These are phyloP conservation scores for Gigaspora rosea DNA, from an alignment of 192 early-diverging fungal species.

Conservation along the genomic window DNA sequence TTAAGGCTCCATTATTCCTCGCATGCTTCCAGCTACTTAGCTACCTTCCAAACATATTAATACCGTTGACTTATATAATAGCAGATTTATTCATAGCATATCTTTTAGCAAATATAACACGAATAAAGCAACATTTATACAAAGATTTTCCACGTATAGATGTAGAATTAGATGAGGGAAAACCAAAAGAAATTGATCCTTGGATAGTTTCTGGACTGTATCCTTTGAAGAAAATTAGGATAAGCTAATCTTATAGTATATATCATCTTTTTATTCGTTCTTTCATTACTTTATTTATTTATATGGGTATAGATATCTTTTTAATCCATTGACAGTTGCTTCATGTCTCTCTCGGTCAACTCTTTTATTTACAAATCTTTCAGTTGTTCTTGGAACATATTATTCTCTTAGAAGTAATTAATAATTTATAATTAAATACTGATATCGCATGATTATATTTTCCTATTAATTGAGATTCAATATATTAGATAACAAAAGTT, in stretches of 20 bases:
- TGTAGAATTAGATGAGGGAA: constrained; percentile 1
- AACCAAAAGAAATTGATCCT: background rate
- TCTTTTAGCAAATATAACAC: constrained; percentile 56
- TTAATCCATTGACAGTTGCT: constrained; percentile 82
- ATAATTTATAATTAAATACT: background rate
- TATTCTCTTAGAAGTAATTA: constrained; percentile 60
- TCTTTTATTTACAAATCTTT: constrained; percentile 71
- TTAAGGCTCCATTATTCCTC: constrained; percentile 72
- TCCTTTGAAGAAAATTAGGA: constrained; percentile 34
- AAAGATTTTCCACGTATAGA: constrained; percentile 23
- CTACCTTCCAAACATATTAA: constrained; percentile 53
- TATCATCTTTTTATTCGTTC: constrained; percentile 11
- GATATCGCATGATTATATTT: background rate
- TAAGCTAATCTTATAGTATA: too few relatives aligned
- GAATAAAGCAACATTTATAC: constrained; percentile 28
- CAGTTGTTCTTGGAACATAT: constrained; percentile 72
- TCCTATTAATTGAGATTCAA: background rate
- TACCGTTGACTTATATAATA: constrained; percentile 56
- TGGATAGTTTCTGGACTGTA: constrained; percentile 35
- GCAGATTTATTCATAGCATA: constrained; percentile 70
- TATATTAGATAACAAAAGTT: constrained; percentile 46
- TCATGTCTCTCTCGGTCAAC: constrained; percentile 78
- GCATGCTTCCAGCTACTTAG: constrained; percentile 67
- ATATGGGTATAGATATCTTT: constrained; percentile 54
- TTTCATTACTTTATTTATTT: constrained; percentile 17